Conservation (phyloP, 371 early-diverging fungal genomes). For the Mucor sp. region DNA sequence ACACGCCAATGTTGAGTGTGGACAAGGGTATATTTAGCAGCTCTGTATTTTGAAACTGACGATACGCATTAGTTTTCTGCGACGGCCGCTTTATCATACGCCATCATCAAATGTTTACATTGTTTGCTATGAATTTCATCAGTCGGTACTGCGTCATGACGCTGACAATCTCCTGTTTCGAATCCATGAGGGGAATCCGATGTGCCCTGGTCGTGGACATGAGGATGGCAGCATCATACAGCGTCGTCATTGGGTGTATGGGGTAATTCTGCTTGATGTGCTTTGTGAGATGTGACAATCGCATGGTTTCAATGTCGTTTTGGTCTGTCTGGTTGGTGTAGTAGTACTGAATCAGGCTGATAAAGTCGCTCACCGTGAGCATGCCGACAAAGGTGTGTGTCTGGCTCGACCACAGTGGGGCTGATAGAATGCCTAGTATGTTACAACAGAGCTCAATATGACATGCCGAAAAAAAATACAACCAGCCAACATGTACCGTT, state of each 20-base stretch:
- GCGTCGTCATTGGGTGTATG: constrained; percentile 72
- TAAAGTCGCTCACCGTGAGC: constrained; percentile 87
- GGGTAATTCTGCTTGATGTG: constrained; percentile 43
- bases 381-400: constrained; percentile 79
- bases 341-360: constrained; percentile 84
- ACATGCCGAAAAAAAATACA: too few relatives aligned
- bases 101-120: neutral
- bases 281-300: constrained; percentile 63
- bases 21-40: neutral
- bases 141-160: constrained; percentile 67
- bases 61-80: too few relatives aligned
- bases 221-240: constrained; percentile 73
- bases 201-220: constrained; percentile 74
- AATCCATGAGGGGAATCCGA: constrained; percentile 75
- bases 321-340: constrained; percentile 67
- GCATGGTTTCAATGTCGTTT: constrained; percentile 75
- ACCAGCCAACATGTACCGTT: constrained; percentile 71
- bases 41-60: neutral
- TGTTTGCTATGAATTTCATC: constrained; percentile 76
- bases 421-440: constrained; percentile 85
- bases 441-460: too few relatives aligned
- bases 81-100: neutral
- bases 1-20: constrained; percentile 71
- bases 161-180: constrained; percentile 76
- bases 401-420: constrained; percentile 83